Conservation (phyloP, 495 filamentous ascomycete species). For the Talaromyces liani region DNA sequence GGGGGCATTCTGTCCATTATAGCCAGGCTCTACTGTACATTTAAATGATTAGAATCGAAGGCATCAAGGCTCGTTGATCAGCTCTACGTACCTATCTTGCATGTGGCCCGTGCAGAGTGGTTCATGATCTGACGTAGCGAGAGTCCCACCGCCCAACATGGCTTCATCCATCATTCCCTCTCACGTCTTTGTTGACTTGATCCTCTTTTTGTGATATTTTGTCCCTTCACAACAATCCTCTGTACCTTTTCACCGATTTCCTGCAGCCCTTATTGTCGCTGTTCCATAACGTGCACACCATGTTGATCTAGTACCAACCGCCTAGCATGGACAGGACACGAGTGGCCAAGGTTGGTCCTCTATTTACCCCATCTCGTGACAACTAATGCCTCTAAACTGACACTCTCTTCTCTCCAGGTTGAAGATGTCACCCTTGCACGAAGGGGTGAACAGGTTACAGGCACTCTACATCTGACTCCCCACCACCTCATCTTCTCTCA, state of each 20-base stretch:
- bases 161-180: not conserved
- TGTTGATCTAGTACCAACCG: constrained; percentile 25
- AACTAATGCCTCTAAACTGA: not conserved
- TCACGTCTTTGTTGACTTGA: not conserved
- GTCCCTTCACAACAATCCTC: not conserved
- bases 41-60: too few relatives aligned
- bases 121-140: constrained; percentile 16
- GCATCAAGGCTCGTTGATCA: too few relatives aligned
- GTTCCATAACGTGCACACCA: constrained; percentile 21
- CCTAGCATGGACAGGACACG: constrained; percentile 47
- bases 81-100: not conserved
- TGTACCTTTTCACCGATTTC: not conserved
- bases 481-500: constrained; percentile 60
- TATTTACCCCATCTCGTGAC: not conserved
- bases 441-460: constrained; percentile 51
- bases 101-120: constrained; percentile 3
- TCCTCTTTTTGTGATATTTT: not conserved
- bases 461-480: constrained; percentile 56
- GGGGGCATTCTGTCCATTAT: too few relatives aligned
- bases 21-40: too few relatives aligned
- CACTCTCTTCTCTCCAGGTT: constrained; percentile 29
- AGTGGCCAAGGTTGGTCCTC: constrained; percentile 41
- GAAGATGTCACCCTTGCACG: constrained; percentile 58
- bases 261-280: not conserved
- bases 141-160: not conserved